phyloP scores from a whole-genome alignment of 2,329 filamentous ascomycete genomes.

The Ilyonectria mors-panacis region DNA sequence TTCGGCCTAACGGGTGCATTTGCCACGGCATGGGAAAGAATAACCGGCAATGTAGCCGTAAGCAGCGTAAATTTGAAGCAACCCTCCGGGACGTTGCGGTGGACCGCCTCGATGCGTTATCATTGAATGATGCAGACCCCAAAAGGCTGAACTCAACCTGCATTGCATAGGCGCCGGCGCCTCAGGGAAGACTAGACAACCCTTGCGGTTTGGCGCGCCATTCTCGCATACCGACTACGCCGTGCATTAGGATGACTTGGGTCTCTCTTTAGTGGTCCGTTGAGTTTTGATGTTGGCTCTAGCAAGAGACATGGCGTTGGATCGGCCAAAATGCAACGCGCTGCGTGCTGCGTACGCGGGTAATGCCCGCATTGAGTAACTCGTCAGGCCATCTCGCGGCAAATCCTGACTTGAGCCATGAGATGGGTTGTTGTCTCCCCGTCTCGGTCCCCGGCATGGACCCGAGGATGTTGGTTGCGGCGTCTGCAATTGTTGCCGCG shows the following conservation, averaged over 20 bases:
- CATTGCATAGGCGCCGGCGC: slow-evolving; percentile 47
- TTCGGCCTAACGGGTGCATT: slow-evolving; percentile 7
- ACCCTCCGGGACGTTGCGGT: slow-evolving; percentile 7
- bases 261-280: slow-evolving; percentile 32
- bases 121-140: slow-evolving; percentile 17
- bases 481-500: slow-evolving; percentile 1
- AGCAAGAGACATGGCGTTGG: slow-evolving; percentile 31
- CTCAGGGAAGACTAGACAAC: slow-evolving; percentile 26
- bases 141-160: slow-evolving; percentile 25
- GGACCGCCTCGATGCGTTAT: slow-evolving; percentile 16
- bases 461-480: neutral
- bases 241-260: slow-evolving; percentile 33
- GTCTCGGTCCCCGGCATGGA: neutral
- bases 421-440: neutral
- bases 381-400: slow-evolving; percentile 32
- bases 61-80: slow-evolving; percentile 2
- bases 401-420: slow-evolving; percentile 22
- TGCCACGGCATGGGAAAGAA: slow-evolving; percentile 5
- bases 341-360: slow-evolving; percentile 33
- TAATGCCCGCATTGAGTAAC: slow-evolving; percentile 35
- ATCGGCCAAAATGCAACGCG: slow-evolving; percentile 30
- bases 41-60: slow-evolving; percentile 8
- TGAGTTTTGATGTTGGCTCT: slow-evolving; percentile 33
- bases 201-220: slow-evolving; percentile 34
- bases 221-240: slow-evolving; percentile 36